Conservation (phyloP, 768 basidiomycete genomes). For the Boletus insuetus region DNA sequence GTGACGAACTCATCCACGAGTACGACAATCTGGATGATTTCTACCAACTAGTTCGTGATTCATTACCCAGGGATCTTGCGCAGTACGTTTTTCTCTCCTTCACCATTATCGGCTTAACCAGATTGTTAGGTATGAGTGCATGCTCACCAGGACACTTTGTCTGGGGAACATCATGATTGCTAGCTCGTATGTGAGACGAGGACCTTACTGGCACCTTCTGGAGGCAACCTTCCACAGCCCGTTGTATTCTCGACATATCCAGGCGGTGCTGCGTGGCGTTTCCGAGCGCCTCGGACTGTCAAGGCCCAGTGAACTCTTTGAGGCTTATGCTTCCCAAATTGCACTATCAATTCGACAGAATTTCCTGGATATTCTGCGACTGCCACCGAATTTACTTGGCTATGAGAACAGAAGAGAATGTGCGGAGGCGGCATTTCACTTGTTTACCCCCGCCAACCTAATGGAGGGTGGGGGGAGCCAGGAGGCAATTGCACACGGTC, state of each 20-base stretch:
- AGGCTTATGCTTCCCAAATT: conserved; percentile 74
- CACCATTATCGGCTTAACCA: conserved; percentile 10
- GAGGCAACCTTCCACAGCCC: conserved; percentile 51
- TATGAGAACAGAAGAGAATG: conserved; percentile 65
- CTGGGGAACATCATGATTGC: conserved; percentile 78
- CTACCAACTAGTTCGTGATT: conserved; percentile 48
- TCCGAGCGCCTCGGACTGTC: conserved; percentile 65
- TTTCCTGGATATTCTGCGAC: conserved; percentile 49
- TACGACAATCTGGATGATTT: conserved; percentile 25
- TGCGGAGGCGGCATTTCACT: conserved; percentile 62
- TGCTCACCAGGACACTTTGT: conserved; percentile 68
- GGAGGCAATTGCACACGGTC: conserved; percentile 36
- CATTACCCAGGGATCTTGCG: conserved; percentile 43
- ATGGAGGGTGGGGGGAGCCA: conserved; percentile 37
- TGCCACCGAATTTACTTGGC: conserved; percentile 76
- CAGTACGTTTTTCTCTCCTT: conserved; percentile 40
- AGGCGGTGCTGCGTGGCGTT: conserved; percentile 57
- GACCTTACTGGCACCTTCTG: conserved; percentile 85
- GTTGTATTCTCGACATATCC: conserved; percentile 33
- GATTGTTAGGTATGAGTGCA: conserved; percentile 61
- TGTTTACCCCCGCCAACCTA: conserved; percentile 67
- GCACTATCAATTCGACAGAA: conserved; percentile 60
- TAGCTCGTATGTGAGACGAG: conserved; percentile 72
- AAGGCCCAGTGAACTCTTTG: conserved; percentile 62
- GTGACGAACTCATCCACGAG: conserved; percentile 28